Conservation (phyloP, 2,329 filamentous ascomycete species). For the Fusarium globosum region DNA sequence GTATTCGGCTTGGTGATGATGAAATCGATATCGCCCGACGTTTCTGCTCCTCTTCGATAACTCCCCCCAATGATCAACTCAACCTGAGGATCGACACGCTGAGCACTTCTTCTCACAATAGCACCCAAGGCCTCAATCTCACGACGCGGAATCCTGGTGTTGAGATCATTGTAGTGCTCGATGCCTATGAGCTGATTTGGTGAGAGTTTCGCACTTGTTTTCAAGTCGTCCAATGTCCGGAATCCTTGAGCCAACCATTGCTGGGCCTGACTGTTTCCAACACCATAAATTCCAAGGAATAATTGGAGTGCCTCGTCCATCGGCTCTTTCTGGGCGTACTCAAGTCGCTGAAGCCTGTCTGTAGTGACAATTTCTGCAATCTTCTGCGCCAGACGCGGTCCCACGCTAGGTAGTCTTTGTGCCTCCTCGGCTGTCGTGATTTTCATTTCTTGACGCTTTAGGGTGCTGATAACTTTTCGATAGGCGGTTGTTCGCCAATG, state of each 20-base stretch:
- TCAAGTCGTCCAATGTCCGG: conserved; percentile 78
- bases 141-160: conserved; percentile 77
- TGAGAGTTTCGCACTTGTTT: conserved; percentile 69
- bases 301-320: conserved; percentile 71
- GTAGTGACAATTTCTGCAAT: conserved; percentile 90
- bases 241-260: conserved; percentile 82
- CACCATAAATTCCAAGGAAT: conserved; percentile 85
- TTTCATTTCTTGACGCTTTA: conserved; percentile 72
- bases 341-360: conserved; percentile 75
- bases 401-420: conserved; percentile 73
- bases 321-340: conserved; percentile 75
- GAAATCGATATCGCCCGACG: conserved; percentile 85
- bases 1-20: conserved; percentile 79
- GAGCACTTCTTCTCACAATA: conserved; percentile 70
- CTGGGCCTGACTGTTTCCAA: conserved; percentile 75
- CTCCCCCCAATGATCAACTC: conserved; percentile 83
- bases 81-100: conserved; percentile 69
- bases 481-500: conserved; percentile 82
- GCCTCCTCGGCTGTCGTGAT: conserved; percentile 79
- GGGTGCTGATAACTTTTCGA: conserved; percentile 77
- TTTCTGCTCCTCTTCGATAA: conserved; percentile 80
- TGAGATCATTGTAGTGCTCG: conserved; percentile 83
- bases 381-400: conserved; percentile 79
- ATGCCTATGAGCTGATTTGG: conserved; percentile 79
- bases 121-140: conserved; percentile 79